Evolutionary conservation across 2,329 filamentous ascomycete genomes (phyloP).

Genomic region (Colletotrichum somersetense): DNA sequence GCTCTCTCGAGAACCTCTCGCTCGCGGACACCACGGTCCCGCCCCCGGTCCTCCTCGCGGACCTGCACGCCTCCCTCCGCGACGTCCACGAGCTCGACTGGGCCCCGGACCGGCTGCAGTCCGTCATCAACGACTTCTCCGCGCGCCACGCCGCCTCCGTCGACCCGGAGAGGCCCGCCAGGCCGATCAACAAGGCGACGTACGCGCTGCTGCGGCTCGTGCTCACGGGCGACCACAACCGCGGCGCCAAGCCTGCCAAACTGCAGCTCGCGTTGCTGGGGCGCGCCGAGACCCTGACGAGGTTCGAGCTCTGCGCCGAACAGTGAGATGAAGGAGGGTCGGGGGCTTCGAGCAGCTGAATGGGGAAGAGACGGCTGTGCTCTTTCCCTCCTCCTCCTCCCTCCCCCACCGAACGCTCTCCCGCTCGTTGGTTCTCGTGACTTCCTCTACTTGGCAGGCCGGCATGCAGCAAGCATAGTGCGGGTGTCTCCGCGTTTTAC

Average conservation of each 20-base stretch:
- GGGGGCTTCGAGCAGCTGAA: background rate
- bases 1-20: slow-evolving; percentile 20
- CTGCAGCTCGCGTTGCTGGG: slow-evolving; percentile 41
- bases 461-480: background rate
- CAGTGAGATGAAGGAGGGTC: background rate
- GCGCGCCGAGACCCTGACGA: slow-evolving; percentile 35
- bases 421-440: background rate
- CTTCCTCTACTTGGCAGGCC: background rate
- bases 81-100: slow-evolving; percentile 34
- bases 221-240: slow-evolving; percentile 34
- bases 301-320: slow-evolving; percentile 35
- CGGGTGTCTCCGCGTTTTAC: background rate
- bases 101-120: slow-evolving; percentile 32
- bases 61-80: slow-evolving; percentile 22
- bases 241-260: slow-evolving; percentile 42
- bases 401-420: background rate
- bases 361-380: no score
- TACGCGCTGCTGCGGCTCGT: slow-evolving; percentile 38
- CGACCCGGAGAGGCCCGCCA: slow-evolving; percentile 11
- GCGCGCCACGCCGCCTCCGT: slow-evolving; percentile 10
- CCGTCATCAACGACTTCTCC: slow-evolving; percentile 29
- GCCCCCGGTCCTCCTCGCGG: slow-evolving; percentile 19
- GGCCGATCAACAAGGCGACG: slow-evolving; percentile 15
- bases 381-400: no score
- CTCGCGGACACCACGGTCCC: slow-evolving; percentile 4